Base-by-base conservation (phyloP, 2,329 filamentous ascomycete species). In the Neoascochyta sp. region DNA sequence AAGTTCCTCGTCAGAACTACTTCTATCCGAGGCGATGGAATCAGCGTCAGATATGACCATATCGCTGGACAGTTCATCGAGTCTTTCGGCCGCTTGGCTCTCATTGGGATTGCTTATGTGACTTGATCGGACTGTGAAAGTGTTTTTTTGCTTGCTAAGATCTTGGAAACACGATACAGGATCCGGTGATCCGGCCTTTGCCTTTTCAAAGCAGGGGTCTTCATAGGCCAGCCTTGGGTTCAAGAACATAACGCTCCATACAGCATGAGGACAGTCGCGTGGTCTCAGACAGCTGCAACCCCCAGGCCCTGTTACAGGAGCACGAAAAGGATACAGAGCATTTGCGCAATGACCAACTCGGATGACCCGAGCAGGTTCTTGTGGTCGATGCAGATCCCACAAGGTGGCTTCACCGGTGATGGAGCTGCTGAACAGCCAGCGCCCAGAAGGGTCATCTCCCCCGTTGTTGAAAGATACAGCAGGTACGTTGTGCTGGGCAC, bases 401-500 rank as follows among this genome's bases (percentile, higher is more conserved):
- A 75, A 45, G 12, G 68, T 52, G 2, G 69, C 61, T 13, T 60
- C 56, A 15, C 75, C 74, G 19, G 64, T 51, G 24, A 81, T 78
- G 40, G 76, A 73, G 8, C 71, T 74, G 31, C 73, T 76, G 16
- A 76, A 52, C 29, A 81, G 67, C 71, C 73, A 80, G 29, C 64
- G 62, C 4, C 73, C 76, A 15, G 68, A 61, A 0, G 68, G 65
- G 43, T 80, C 76, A 22, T 74, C 61, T 10, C 70, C 69, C 20
- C 66, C 76, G 39, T 80, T 80, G 37, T 76, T 68, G 49, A 81
- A 81, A 0, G 68, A 65, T 12, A 81, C 65, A 24, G 65, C 66
- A 2, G 78, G 78, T 11, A 81, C 75, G 43, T 81, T 81, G 7
- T 55, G 36, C 3, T 23, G 20, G 7, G 39, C 45, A 3, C 13